phyloP scores from a whole-genome alignment of 305 asterid genomes.

The Solanum aculeatissimum region DNA sequence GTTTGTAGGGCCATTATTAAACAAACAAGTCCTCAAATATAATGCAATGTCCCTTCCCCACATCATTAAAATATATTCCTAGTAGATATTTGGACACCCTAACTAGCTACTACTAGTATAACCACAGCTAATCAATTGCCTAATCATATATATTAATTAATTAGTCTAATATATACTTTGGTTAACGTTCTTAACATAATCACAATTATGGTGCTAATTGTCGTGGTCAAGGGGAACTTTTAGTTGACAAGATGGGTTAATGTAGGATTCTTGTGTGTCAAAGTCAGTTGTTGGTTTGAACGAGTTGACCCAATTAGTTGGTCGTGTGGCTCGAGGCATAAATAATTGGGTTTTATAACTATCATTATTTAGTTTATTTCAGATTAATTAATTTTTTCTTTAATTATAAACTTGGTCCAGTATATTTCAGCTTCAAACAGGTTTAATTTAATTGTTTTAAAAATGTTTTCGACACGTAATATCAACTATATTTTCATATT shows the following conservation, averaged over 20 bases:
- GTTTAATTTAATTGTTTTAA: neutral
- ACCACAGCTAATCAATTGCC: neutral
- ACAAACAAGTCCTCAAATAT: constrained; percentile 21
- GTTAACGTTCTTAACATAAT: constrained; percentile 2
- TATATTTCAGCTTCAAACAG: neutral
- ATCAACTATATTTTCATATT: neutral
- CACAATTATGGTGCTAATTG: constrained; percentile 8
- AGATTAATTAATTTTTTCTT: neutral
- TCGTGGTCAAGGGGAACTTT: constrained; percentile 23
- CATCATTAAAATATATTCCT: neutral
- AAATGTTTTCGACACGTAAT: neutral
- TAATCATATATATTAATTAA: neutral
- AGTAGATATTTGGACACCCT: neutral
- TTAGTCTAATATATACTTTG: neutral
- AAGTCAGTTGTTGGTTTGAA: neutral
- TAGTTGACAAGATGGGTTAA: constrained; percentile 14
- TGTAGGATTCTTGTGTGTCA: neutral
- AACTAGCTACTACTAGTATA: neutral
- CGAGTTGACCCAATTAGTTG: neutral
- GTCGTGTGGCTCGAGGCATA: constrained; percentile 59
- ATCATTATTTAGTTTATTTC: neutral
- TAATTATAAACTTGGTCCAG: neutral
- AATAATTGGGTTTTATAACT: neutral
- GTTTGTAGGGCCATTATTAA: constrained; percentile 37
- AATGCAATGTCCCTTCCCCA: constrained; percentile 24